Conservation (phyloP, 2,329 filamentous ascomycete genomes). For the Pyricularia pennisetigena region DNA sequence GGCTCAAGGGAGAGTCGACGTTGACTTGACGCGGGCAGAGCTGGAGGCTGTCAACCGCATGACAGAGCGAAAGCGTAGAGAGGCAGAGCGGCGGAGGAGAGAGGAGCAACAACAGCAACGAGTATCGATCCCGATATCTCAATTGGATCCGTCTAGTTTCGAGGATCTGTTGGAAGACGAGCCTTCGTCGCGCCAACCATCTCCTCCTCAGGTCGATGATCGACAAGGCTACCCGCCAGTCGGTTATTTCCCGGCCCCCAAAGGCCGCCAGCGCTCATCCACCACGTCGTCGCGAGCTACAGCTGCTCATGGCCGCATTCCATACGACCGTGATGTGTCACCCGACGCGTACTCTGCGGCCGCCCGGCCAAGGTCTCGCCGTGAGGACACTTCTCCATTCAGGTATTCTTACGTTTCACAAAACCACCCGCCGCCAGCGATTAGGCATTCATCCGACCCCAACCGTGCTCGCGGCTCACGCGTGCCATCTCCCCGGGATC, state of each 20-base stretch:
- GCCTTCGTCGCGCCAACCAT: background rate
- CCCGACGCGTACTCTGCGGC: background rate
- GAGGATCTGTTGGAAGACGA: slow-evolving; percentile 20
- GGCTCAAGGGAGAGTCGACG: slow-evolving; percentile 64
- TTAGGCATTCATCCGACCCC: slow-evolving; percentile 36
- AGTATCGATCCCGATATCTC: slow-evolving; percentile 42
- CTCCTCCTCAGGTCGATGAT: slow-evolving; percentile 14
- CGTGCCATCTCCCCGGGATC: slow-evolving; percentile 18
- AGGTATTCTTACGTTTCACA: slow-evolving; percentile 33
- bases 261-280: slow-evolving; percentile 15
- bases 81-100: slow-evolving; percentile 21
- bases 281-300: slow-evolving; percentile 16
- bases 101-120: slow-evolving; percentile 30
- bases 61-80: slow-evolving; percentile 46
- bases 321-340: background rate
- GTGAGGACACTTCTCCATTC: slow-evolving; percentile 28
- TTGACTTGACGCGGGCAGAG: slow-evolving; percentile 72
- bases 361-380: slow-evolving; percentile 15
- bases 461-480: slow-evolving; percentile 13
- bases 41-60: slow-evolving; percentile 68
- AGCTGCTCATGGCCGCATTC: background rate
- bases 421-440: slow-evolving; percentile 15
- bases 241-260: slow-evolving; percentile 41
- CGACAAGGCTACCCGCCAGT: slow-evolving; percentile 32
- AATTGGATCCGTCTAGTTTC: slow-evolving; percentile 33